Base-by-base conservation (phyloP, 306 rosid species). In the Boehmeria nivea region DNA sequence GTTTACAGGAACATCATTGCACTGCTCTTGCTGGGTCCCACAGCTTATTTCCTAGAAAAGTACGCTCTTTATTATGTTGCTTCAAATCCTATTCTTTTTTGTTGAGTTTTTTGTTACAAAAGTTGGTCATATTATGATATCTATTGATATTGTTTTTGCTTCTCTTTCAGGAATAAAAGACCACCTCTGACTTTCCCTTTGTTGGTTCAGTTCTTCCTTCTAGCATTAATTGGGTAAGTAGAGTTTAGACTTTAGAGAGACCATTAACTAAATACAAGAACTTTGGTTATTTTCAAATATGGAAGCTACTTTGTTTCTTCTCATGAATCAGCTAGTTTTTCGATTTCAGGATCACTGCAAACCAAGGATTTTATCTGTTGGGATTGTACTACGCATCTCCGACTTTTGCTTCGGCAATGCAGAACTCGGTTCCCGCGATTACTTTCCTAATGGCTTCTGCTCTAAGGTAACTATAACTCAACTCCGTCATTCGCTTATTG, bases 321-420 rank as follows among this genome's bases (percentile, higher is more conserved):
- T 1, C 26, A 0, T 2, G 6, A 18, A 6, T 46, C 52, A 40
- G 3, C 10, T 46, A 16, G 3, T 22, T 46, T 46, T 51, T 8
- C 47, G 34, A 49, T 63, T 24, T 55, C 17, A 84, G 88, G 26
- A 76, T 78, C 50, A 81, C 94, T n/a, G 88, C 88, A 71, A 84
- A 81, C 57, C 83, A 84, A 66, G 88, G 86, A 14, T 84, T 81
- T 61, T 84, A 84, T 68, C 75, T 81, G 69, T 69, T 84, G 68
- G 94, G 88, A 26, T 36, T 84, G 43, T 78, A 81, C 51, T 78
- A 76, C 72, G 81, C 83, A 68, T 76, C 83, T 66, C 94, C 88
- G 43, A 81, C 86, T 28, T 81, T 84, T 72, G 86, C 94, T 71
- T 84, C 83, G 68, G 94, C 94, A 49, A 78, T 78, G 83, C 88